Evolutionary conservation across 2,329 filamentous ascomycete genomes (phyloP), one percentile per base, ranked within the genome.

Genomic region (Ambrosiella xylebori): DNA sequence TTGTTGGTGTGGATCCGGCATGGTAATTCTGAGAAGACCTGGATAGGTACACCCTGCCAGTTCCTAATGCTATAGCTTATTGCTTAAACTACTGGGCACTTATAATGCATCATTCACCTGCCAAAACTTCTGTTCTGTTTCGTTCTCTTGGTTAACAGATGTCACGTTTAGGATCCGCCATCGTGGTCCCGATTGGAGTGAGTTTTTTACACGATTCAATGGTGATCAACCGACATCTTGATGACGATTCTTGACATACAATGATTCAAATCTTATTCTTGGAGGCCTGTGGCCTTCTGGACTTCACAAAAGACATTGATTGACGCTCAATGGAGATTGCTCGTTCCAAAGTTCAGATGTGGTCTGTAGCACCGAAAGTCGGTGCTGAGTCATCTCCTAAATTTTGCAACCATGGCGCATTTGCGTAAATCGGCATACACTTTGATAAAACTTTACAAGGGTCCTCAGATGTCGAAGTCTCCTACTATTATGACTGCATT

Each of bases 151-250:
- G 58, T 50, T 60, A 58, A 61, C 52, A 56, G 41, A n/a, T 50
- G 15, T 39, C 47, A 56, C 54, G 40, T 47, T 45, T 70, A 94
- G 88, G 69, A 81, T 96, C 69, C 89, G 94, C 66, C 93, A 98
- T 74, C 85, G 93, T 72, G 93, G 93, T 66, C 93, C 93, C 67
- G 93, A 98, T 77, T 98, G 93, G 93, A 95, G 88, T 93, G 76
- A 85, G 86, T 81, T 66, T 8, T 39, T 41, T 38, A 13, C 41
- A 51, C 47, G 19, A 51, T 36, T 12, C 39, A n/a, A 41, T 41
- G 3, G 27, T 27, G 27, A 27, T 2, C 27, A 27, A 27, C 3
- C 27, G 27, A 27, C 27, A 27, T 27, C 27, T 27, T 5, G 27
- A 47, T 5, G 44, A 47, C 19, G 19, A 35, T 51, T 51, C 27